A percentile compares a stretch with the other conserved stretches of the same genome.
phyloP scores from a whole-genome alignment of 2,329 filamentous ascomycete genomes.

The Parastagonospora avenae region DNA sequence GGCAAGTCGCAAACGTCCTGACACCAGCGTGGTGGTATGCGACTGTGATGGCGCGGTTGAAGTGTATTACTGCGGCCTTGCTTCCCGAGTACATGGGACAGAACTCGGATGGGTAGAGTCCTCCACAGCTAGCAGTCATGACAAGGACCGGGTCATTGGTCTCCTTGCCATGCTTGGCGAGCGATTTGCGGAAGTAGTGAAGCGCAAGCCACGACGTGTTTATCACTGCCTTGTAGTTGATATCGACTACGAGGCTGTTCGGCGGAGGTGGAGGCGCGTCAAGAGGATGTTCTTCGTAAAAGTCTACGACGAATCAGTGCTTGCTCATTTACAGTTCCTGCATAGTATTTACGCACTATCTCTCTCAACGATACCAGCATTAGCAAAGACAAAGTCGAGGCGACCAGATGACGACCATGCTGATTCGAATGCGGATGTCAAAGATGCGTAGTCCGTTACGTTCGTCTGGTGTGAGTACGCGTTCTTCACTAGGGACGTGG shows the following conservation, averaged over 20 bases:
- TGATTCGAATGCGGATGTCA: conserved; percentile 45
- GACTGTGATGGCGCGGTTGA: conserved; percentile 46
- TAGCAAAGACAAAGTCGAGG: conserved; percentile 57
- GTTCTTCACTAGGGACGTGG: conserved; percentile 28
- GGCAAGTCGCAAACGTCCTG: conserved; percentile 48
- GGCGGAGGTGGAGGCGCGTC: conserved; percentile 35
- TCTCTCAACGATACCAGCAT: conserved; percentile 53
- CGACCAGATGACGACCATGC: conserved; percentile 43
- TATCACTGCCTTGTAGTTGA: conserved; percentile 46
- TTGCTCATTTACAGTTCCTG: no score
- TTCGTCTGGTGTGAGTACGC: conserved; percentile 49
- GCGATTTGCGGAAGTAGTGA: conserved; percentile 47
- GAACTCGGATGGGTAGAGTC: conserved; percentile 45
- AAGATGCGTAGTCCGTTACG: conserved; percentile 43
- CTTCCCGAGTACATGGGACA: conserved; percentile 35
- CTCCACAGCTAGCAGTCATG: conserved; percentile 47
- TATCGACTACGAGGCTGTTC: conserved; percentile 44
- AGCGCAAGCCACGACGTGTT: conserved; percentile 49
- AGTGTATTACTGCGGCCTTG: conserved; percentile 48
- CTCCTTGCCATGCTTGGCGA: conserved; percentile 20
- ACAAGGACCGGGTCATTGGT: conserved; percentile 34
- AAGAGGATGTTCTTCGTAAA: conserved; percentile 45
- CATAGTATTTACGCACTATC: not conserved
- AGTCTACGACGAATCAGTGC: conserved; percentile 19
- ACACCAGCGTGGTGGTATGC: conserved; percentile 50